Evolutionary conservation across 768 basidiomycete species (phyloP).

Genomic region (Trametes cingulata): DNA sequence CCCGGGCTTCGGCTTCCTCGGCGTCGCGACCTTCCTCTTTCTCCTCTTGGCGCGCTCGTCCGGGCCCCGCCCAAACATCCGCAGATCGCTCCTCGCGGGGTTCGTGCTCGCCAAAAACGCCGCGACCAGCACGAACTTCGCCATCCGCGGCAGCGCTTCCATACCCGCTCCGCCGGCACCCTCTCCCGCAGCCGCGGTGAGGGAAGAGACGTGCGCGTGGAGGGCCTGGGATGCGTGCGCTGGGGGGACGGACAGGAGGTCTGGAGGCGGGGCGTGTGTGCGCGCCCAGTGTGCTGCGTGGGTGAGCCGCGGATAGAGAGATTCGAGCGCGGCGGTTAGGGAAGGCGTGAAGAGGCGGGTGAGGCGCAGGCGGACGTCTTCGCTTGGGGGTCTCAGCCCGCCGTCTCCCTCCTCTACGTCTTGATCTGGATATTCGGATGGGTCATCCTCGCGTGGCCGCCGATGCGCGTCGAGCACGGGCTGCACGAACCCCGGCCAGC

Average conservation of each 20-base stretch:
- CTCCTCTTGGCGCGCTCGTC: constrained; percentile 66
- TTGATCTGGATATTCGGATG: constrained; percentile 12
- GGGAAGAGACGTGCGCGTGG: constrained; percentile 9
- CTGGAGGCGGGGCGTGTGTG: constrained; percentile 47
- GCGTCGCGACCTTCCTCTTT: constrained; percentile 38
- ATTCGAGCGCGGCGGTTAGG: constrained; percentile 60
- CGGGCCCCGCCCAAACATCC: constrained; percentile 78
- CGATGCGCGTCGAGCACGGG: constrained; percentile 54
- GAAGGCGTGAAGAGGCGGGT: constrained; percentile 62
- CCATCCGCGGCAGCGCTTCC: constrained; percentile 58
- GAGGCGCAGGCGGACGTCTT: constrained; percentile 68
- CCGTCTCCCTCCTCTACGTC: constrained; percentile 26
- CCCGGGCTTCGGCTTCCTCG: constrained; percentile 26
- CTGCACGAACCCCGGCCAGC: constrained; percentile 79
- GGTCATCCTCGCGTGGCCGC: constrained; percentile 26
- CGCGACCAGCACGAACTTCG: constrained; percentile 74
- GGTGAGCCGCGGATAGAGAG: constrained; percentile 67
- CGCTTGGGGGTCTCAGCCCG: constrained; percentile 43
- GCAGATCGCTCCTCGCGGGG: constrained; percentile 73
- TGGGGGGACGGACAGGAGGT: constrained; percentile 36
- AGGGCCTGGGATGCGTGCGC: constrained; percentile 28
- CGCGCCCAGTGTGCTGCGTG: constrained; percentile 65
- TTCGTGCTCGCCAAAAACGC: constrained; percentile 85
- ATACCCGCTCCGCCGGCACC: constrained; percentile 22
- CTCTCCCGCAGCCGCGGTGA: neutral